A percentile compares a stretch with the other conserved stretches of the same genome.
phyloP scores from a whole-genome alignment of 805 yeast genomes.

The Blastobotrys terrestris region DNA sequence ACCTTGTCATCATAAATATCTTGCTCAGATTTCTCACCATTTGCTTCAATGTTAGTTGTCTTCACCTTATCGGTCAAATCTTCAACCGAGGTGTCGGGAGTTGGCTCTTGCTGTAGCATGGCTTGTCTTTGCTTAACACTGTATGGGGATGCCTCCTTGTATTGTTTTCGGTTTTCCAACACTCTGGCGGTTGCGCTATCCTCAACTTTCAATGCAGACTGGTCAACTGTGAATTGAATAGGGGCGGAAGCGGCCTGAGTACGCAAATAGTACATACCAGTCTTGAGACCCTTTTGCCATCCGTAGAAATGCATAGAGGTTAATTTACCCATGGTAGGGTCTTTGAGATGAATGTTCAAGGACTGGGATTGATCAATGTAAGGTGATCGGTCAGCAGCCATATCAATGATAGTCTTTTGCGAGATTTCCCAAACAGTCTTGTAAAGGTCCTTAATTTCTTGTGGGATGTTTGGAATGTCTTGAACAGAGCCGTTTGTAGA shows the following conservation, averaged over 20 bases:
- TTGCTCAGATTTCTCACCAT: conserved; percentile 42
- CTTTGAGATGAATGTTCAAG: conserved; percentile 78
- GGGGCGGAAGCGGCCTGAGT: conserved; percentile 98
- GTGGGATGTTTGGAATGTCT: conserved; percentile 65
- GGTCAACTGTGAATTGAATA: conserved; percentile 80
- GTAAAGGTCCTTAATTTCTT: conserved; percentile 67
- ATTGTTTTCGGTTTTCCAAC: conserved; percentile 19
- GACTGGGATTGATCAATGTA: conserved; percentile 86
- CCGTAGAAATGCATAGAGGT: conserved; percentile 99
- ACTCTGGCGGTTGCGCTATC: conserved; percentile 16
- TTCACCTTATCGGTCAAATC: conserved; percentile 8
- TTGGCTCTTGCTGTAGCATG: conserved; percentile 4
- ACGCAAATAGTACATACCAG: conserved; percentile 97
- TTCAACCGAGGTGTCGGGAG: conserved; percentile 2
- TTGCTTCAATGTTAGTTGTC: conserved; percentile 14
- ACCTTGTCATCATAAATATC: conserved; percentile 91
- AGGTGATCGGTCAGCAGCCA: conserved; percentile 76
- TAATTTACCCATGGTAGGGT: conserved; percentile 93
- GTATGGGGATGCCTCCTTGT: conserved; percentile 2
- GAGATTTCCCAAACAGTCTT: conserved; percentile 96
- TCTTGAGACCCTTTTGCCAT: conserved; percentile 96
- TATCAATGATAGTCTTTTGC: conserved; percentile 75
- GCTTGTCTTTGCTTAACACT: not conserved
- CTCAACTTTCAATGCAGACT: conserved; percentile 33
- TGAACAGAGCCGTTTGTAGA: conserved; percentile 83